Conservation (phyloP, 768 basidiomycete species). For the Lactarius akahatsu region DNA sequence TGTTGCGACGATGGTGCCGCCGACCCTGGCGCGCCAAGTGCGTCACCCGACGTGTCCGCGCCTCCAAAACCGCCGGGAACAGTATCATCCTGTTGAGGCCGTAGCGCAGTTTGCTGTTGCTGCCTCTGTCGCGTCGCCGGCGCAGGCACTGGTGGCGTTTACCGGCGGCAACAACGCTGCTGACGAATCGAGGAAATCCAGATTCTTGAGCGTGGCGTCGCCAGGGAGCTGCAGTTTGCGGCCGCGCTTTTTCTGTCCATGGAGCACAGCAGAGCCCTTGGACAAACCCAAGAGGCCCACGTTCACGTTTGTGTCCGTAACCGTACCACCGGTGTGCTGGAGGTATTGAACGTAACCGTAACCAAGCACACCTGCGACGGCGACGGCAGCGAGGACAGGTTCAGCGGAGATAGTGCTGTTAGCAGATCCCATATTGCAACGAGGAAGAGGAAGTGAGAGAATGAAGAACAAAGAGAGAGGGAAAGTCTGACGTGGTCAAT, state of each 20-base stretch:
- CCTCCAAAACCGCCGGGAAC: conserved; percentile 50
- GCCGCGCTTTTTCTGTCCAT: conserved; percentile 37
- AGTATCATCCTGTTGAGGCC: conserved; percentile 37
- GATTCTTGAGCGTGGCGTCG: conserved; percentile 23
- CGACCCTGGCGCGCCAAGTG: not conserved
- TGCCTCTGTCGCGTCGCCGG: conserved; percentile 28
- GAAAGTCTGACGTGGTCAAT: not conserved
- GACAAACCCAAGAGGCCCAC: not conserved
- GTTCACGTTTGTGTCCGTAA: not conserved
- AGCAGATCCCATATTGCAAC: conserved; percentile 44
- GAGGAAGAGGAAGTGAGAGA: conserved; percentile 3
- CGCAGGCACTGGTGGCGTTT: conserved; percentile 33
- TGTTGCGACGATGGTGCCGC: not conserved
- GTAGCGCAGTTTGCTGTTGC: conserved; percentile 21
- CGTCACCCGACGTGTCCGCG: conserved; percentile 18
- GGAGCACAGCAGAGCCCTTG: conserved; percentile 16
- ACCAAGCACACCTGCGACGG: conserved; percentile 44
- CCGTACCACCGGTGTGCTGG: not conserved
- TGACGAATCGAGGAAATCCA: conserved; percentile 13
- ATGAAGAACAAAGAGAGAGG: not conserved
- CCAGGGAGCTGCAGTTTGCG: conserved; percentile 29
- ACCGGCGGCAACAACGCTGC: conserved; percentile 21
- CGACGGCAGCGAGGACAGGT: conserved; percentile 39
- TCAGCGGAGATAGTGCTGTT: conserved; percentile 47
- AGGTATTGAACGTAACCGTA: conserved; percentile 39